Evolutionary conservation across 371 early-diverging fungal genomes (phyloP).

Genomic region (Catenaria anguillulae): DNA sequence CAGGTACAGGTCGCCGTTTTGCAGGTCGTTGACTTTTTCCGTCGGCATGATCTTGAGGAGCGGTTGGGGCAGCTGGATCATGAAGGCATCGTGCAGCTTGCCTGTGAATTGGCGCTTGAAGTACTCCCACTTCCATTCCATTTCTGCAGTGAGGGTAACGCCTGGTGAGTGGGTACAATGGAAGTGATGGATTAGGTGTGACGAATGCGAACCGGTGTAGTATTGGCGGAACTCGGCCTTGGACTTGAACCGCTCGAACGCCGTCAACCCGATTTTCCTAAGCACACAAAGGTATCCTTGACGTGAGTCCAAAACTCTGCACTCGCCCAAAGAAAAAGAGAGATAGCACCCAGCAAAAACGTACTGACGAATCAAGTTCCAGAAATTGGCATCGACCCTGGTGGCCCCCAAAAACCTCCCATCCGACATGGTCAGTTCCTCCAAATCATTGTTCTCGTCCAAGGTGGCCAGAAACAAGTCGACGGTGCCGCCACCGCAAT

Average conservation of each 20-base stretch:
- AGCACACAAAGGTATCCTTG: too few species aligned
- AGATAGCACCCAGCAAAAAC: too few species aligned
- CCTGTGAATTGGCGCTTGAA: conserved; percentile 1
- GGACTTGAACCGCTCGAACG: background rate
- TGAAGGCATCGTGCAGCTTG: background rate
- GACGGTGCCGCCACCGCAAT: conserved; percentile 7
- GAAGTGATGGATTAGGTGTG: too few species aligned
- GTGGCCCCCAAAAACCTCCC: background rate
- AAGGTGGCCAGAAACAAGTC: background rate
- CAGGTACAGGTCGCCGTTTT: background rate
- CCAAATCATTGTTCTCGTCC: background rate
- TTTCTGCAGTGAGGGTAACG: too few species aligned
- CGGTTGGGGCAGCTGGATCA: background rate
- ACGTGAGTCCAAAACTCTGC: too few species aligned
- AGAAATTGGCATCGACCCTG: background rate
- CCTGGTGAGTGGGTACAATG: too few species aligned
- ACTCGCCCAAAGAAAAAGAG: too few species aligned
- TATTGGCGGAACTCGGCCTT: background rate
- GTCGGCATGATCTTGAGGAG: conserved; percentile 1
- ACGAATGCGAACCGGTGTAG: too few species aligned
- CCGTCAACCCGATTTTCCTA: background rate
- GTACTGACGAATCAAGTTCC: background rate
- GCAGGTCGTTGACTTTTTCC: background rate
- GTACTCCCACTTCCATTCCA: conserved; percentile 1
- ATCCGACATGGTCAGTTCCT: conserved; percentile 1